A percentile compares a stretch with the other conserved stretches of the same genome.
Conservation (phyloP, 345 rosid species). For the Citrus hindsii region DNA sequence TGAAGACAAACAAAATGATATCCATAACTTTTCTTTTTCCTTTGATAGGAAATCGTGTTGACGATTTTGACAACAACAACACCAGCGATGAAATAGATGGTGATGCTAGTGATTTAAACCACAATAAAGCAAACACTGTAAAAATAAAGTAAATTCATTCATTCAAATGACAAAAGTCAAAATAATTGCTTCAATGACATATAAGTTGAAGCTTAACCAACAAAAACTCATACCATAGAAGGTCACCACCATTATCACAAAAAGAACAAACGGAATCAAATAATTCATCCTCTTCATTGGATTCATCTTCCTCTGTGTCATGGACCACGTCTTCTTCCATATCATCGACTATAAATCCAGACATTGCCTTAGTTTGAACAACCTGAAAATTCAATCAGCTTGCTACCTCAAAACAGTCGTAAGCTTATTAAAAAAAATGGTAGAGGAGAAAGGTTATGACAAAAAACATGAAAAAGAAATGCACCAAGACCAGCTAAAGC, state of each 20-base stretch:
- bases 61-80: neutral
- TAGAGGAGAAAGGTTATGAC: neutral
- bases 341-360: slow-evolving; percentile 67
- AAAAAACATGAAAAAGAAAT: neutral
- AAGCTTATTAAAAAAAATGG: neutral
- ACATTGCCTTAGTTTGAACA: slow-evolving; percentile 23
- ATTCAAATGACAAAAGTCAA: neutral
- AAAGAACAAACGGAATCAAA: slow-evolving; percentile 81
- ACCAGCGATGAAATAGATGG: neutral
- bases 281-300: slow-evolving; percentile 39
- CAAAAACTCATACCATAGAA: slow-evolving; percentile 56
- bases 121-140: neutral
- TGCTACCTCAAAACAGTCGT: slow-evolving; percentile 13
- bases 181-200: neutral
- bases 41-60: neutral
- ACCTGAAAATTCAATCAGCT: slow-evolving; percentile 35
- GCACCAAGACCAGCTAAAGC: slow-evolving; percentile 14
- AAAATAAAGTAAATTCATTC: neutral
- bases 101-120: neutral
- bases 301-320: slow-evolving; percentile 38
- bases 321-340: slow-evolving; percentile 31
- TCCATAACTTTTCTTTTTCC: neutral
- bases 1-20: neutral
- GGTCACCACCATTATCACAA: slow-evolving; percentile 83
- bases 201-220: neutral